Evolutionary conservation across 306 rosid species (phyloP).

Genomic region (Vigna nakashimae): DNA sequence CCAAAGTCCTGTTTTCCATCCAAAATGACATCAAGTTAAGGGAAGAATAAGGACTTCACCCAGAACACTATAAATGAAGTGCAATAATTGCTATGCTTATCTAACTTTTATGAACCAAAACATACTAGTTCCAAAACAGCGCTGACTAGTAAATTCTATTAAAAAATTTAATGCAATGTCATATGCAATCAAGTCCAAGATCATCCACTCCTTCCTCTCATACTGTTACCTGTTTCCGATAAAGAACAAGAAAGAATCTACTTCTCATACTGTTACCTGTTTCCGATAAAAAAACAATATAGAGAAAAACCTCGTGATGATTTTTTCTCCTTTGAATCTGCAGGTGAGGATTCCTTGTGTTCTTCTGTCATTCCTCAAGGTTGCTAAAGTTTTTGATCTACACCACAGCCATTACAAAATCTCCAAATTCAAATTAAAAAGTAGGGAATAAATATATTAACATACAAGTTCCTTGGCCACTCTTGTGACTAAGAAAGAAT

Average conservation of each 20-base stretch:
- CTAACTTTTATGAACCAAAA: slow-evolving; percentile 19
- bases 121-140: slow-evolving; percentile 7
- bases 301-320: slow-evolving; percentile 64
- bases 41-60: slow-evolving; percentile 16
- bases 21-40: background rate
- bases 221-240: slow-evolving; percentile 1
- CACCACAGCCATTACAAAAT: slow-evolving; percentile 40
- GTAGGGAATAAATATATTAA: slow-evolving; percentile 17
- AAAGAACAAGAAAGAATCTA: slow-evolving; percentile 25
- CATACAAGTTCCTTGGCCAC: background rate
- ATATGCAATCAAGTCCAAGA: slow-evolving; percentile 13
- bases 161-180: slow-evolving; percentile 3
- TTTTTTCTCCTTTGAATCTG: slow-evolving; percentile 57
- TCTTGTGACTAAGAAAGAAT: background rate
- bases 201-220: slow-evolving; percentile 14
- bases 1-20: background rate
- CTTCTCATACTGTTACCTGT: slow-evolving; percentile 19
- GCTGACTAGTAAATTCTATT: slow-evolving; percentile 6
- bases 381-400: slow-evolving; percentile 33
- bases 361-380: slow-evolving; percentile 69
- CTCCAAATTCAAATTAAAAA: slow-evolving; percentile 35
- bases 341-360: slow-evolving; percentile 61
- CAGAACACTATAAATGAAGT: slow-evolving; percentile 13
- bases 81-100: slow-evolving; percentile 12
- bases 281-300: slow-evolving; percentile 35